Percentiles rank a stretch among this genome's conserved stretches.
phyloP scores from a whole-genome alignment of 305 asterid genomes.

The Stenogyne calaminthoides region DNA sequence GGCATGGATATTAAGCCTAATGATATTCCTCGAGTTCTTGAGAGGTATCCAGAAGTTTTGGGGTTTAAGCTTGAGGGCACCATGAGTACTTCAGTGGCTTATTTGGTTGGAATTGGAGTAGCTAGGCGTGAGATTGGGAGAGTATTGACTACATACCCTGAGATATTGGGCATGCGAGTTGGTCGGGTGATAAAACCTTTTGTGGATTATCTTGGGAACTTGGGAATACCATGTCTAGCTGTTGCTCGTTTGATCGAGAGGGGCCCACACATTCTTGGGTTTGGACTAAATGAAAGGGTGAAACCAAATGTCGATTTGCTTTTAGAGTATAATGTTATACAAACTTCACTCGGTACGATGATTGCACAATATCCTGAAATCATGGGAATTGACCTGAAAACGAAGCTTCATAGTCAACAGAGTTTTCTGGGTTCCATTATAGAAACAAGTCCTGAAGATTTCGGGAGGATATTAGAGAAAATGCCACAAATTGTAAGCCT shows the following conservation, averaged over 20 bases:
- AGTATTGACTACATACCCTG: constrained; percentile 73
- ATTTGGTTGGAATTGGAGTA: constrained; percentile 91
- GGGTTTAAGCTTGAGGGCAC: constrained; percentile 99
- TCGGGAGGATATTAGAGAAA: constrained; percentile 76
- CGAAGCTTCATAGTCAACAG: constrained; percentile 53
- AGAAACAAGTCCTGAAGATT: constrained; percentile 59
- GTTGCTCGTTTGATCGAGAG: constrained; percentile 86
- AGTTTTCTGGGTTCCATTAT: constrained; percentile 55
- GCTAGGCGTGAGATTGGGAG: constrained; percentile 94
- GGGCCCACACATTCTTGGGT: constrained; percentile 86
- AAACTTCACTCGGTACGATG: constrained; percentile 61
- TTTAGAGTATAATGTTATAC: constrained; percentile 61
- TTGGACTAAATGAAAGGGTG: constrained; percentile 72
- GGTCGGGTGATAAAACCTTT: constrained; percentile 94
- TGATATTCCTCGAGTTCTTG: constrained; percentile 86
- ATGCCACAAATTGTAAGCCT: constrained; percentile 91
- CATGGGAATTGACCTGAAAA: constrained; percentile 64
- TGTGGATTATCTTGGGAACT: constrained; percentile 74
- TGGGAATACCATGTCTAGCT: constrained; percentile 82
- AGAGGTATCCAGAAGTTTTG: constrained; percentile 82
- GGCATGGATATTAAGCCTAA: constrained; percentile 94
- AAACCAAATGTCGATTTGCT: constrained; percentile 70
- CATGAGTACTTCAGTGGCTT: constrained; percentile 97
- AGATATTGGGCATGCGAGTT: constrained; percentile 93
- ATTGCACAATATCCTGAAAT: constrained; percentile 89